phyloP scores from a whole-genome alignment of 352 stramenopile species.

The Pythium brassicae region DNA sequence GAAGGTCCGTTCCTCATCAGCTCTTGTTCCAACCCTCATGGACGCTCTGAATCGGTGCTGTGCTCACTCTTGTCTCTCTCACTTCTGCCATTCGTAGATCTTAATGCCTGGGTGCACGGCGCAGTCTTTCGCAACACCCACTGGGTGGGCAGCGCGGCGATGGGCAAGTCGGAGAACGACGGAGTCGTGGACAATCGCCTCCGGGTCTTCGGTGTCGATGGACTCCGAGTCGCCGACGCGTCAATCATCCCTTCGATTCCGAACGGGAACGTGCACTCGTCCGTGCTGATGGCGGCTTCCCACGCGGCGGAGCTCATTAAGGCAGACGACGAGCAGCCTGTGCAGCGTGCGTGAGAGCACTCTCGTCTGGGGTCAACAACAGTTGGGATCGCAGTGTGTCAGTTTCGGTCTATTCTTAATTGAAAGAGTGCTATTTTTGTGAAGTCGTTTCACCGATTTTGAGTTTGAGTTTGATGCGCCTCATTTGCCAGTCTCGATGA shows the following conservation, averaged over 20 bases:
- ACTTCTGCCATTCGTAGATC: constrained; percentile 15
- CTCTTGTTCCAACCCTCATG: not conserved
- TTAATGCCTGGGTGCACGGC: constrained; percentile 61
- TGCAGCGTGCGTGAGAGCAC: too few relatives aligned
- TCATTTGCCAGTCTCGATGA: not conserved
- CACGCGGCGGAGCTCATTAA: constrained; percentile 42
- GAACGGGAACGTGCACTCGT: constrained; percentile 74
- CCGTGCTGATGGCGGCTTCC: constrained; percentile 63
- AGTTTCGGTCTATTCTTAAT: too few relatives aligned
- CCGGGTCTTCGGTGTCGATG: constrained; percentile 54
- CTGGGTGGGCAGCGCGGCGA: constrained; percentile 78
- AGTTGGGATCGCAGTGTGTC: too few relatives aligned
- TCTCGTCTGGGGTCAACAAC: too few relatives aligned
- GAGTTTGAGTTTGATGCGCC: too few relatives aligned
- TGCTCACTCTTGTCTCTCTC: not conserved
- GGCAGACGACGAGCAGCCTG: constrained; percentile 7
- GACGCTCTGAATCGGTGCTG: constrained; percentile 28
- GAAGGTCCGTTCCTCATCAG: not conserved
- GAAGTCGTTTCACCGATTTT: too few relatives aligned
- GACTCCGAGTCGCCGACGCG: constrained; percentile 59
- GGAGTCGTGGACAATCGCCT: constrained; percentile 57
- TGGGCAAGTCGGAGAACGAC: constrained; percentile 38
- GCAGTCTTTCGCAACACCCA: constrained; percentile 81
- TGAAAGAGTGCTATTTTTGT: too few relatives aligned
- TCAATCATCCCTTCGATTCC: constrained; percentile 67